Evolutionary conservation across 352 stramenopile genomes (phyloP).

Genomic region (Globisporangium cederbergense): DNA sequence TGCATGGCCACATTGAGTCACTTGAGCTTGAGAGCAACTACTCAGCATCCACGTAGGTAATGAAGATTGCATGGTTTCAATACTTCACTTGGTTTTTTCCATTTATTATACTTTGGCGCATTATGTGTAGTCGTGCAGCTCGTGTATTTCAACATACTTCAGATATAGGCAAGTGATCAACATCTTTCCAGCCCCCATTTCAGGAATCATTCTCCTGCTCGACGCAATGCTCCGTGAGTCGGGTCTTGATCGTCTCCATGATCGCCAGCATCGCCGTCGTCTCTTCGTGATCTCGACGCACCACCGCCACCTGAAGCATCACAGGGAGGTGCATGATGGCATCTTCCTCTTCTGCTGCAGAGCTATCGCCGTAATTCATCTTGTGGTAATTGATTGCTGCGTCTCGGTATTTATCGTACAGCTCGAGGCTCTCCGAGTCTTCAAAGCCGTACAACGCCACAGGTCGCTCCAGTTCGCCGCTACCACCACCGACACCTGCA

Average conservation of each 20-base stretch:
- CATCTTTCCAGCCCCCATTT: background rate
- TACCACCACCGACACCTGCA: slow-evolving; percentile 71
- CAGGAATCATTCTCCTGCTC: slow-evolving; percentile 47
- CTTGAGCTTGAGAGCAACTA: background rate
- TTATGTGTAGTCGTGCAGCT: background rate
- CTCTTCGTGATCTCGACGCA: slow-evolving; percentile 72
- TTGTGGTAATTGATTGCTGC: slow-evolving; percentile 78
- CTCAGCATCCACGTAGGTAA: background rate
- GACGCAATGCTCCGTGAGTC: slow-evolving; percentile 55
- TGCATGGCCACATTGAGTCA: slow-evolving; percentile 36
- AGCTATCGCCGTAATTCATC: slow-evolving; percentile 83
- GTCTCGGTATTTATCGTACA: slow-evolving; percentile 87
- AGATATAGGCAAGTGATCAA: background rate
- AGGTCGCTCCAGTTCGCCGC: slow-evolving; percentile 45
- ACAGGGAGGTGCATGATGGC: slow-evolving; percentile 88
- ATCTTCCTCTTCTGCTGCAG: slow-evolving; percentile 80
- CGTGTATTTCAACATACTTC: background rate
- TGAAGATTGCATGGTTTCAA: background rate
- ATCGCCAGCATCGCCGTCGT: slow-evolving; percentile 70
- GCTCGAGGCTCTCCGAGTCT: slow-evolving; percentile 64
- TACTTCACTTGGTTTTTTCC: background rate
- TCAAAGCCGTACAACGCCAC: slow-evolving; percentile 69
- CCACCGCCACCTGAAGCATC: slow-evolving; percentile 77
- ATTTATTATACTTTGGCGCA: background rate
- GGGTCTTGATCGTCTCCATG: slow-evolving; percentile 66